Percentiles rank a stretch among this genome's conserved stretches.
These are phyloP conservation scores for Viola pubescens DNA, from an alignment of 441 rosid species.

Conservation along the genomic window DNA sequence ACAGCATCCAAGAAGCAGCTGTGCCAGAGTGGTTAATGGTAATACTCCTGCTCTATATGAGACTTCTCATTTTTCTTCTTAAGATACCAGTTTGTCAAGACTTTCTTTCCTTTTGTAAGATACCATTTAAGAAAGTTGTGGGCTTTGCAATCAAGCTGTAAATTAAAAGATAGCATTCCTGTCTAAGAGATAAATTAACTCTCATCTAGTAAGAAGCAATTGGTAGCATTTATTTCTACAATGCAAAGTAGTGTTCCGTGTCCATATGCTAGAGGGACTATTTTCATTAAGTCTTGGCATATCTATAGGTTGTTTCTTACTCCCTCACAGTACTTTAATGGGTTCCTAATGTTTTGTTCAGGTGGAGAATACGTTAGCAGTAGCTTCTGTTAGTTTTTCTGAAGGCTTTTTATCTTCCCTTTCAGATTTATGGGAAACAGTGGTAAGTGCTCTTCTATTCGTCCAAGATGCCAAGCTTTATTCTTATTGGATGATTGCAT, in stretches of 20 bases:
- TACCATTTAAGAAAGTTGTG: no score
- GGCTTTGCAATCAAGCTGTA: no score
- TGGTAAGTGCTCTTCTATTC: constrained; percentile 31
- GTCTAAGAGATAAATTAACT: no score
- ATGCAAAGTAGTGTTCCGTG: background rate
- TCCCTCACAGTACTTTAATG: background rate
- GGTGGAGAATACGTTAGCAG: constrained; percentile 54
- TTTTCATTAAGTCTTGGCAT: background rate
- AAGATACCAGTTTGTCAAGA: background rate
- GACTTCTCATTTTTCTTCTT: background rate
- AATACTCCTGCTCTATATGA: constrained; percentile 17
- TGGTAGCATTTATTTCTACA: background rate
- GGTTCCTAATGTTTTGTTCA: constrained; percentile 19
- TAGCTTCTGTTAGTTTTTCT: constrained; percentile 62
- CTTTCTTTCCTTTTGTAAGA: background rate
- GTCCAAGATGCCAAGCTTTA: no score
- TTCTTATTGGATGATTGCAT: no score
- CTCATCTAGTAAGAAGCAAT: background rate
- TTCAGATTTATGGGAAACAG: constrained; percentile 52
- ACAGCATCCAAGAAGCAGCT: constrained; percentile 57
- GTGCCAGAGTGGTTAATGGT: constrained; percentile 84
- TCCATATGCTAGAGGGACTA: background rate
- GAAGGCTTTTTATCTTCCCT: constrained; percentile 50
- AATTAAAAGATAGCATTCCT: no score
- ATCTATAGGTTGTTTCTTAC: background rate